A percentile compares a stretch with the other conserved stretches of the same genome.
Conservation (phyloP, 164 flowering plant genomes). For the Vitis rotundifolia region DNA sequence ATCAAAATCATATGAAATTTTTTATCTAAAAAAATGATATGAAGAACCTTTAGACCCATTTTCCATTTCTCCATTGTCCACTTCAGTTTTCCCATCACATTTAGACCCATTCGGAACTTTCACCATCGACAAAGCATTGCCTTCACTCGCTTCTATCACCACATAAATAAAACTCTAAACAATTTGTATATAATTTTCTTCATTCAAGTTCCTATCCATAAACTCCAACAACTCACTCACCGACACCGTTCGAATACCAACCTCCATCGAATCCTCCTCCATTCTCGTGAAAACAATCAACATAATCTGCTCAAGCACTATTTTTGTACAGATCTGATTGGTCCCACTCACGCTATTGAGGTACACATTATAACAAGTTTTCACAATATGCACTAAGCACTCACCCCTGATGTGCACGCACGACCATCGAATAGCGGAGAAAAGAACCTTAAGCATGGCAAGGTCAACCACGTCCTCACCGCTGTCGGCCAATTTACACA, state of each 20-base stretch:
- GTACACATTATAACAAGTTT: slow-evolving; percentile 87
- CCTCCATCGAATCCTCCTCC: slow-evolving; percentile 67
- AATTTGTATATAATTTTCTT: slow-evolving; percentile 64
- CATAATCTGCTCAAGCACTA: slow-evolving; percentile 86
- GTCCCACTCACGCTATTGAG: slow-evolving; percentile 76
- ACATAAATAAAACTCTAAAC: slow-evolving; percentile 75
- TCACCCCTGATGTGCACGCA: slow-evolving; percentile 64
- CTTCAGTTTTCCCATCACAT: too few relatives aligned
- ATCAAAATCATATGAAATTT: too few relatives aligned
- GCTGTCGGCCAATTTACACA: slow-evolving; percentile 54
- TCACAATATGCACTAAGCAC: slow-evolving; percentile 60
- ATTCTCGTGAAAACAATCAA: slow-evolving; percentile 69
- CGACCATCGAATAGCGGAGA: slow-evolving; percentile 69
- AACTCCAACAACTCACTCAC: slow-evolving; percentile 73
- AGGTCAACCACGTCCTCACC: slow-evolving; percentile 81
- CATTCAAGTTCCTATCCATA: slow-evolving; percentile 77
- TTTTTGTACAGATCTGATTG: slow-evolving; percentile 94
- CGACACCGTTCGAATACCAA: slow-evolving; percentile 39
- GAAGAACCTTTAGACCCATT: slow-evolving; percentile 31
- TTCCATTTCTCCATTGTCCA: too few relatives aligned
- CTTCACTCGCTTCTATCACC: slow-evolving; percentile 49
- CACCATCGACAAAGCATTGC: neutral
- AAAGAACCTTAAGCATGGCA: slow-evolving; percentile 49
- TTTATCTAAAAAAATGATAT: too few relatives aligned
- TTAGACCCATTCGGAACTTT: too few relatives aligned